Evolutionary conservation across 179 eudicot genomes (phyloP).

Genomic region (Gypsophila paniculata): DNA sequence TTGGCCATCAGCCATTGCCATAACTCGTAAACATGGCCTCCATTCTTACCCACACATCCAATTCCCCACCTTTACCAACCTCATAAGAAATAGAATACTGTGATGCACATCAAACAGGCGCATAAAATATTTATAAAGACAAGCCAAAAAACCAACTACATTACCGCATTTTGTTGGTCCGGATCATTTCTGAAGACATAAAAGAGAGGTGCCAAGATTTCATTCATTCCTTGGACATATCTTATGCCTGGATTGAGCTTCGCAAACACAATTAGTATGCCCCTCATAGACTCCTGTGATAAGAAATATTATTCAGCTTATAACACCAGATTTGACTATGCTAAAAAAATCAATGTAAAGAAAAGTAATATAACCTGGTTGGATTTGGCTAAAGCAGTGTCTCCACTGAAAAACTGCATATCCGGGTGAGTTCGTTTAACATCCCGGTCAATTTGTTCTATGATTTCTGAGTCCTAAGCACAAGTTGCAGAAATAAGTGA

Average conservation of each 20-base stretch:
- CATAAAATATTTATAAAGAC: neutral
- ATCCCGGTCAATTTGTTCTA: conserved; percentile 96
- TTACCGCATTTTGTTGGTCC: conserved; percentile 72
- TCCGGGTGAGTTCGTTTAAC: conserved; percentile 98
- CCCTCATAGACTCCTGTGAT: conserved; percentile 68
- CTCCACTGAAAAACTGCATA: conserved; percentile 88
- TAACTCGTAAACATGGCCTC: neutral
- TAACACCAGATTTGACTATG: conserved; percentile 1
- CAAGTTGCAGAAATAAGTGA: conserved; percentile 6
- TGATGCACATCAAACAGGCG: neutral
- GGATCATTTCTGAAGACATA: conserved; percentile 87
- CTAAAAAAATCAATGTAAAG: conserved; percentile 3
- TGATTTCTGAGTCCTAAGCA: conserved; percentile 82
- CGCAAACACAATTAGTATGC: conserved; percentile 80
- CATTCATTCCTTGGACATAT: conserved; percentile 99
- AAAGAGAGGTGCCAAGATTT: conserved; percentile 83
- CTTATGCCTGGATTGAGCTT: conserved; percentile 96
- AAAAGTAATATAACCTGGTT: conserved; percentile 57
- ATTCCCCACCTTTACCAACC: neutral
- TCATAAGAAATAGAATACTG: neutral
- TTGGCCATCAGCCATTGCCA: neutral
- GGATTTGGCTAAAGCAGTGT: conserved; percentile 54
- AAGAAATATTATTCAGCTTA: conserved; percentile 18
- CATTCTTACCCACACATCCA: conserved; percentile 5
- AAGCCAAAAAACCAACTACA: conserved; percentile 17